These are phyloP conservation scores for Clitoria ternatea DNA, from an alignment of 306 rosid species.

Conservation along the genomic window DNA sequence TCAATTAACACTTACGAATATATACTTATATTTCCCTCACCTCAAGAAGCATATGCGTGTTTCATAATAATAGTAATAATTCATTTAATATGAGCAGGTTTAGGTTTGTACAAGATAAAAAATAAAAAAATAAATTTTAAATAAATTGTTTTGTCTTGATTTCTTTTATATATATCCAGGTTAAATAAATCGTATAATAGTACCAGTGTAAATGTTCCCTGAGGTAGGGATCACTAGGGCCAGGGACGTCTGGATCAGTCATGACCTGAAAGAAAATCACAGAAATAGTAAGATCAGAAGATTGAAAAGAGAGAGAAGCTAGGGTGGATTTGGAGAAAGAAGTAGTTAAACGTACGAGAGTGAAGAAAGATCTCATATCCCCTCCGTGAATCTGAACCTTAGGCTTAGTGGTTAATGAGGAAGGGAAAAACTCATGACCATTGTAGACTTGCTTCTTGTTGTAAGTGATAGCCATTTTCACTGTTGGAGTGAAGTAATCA, in stretches of 20 bases:
- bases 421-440: slow-evolving; percentile 77
- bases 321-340: background rate
- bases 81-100: too few species aligned
- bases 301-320: background rate
- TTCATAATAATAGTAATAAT: too few species aligned
- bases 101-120: too few species aligned
- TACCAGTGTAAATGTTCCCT: slow-evolving; percentile 94
- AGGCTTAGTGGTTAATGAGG: slow-evolving; percentile 55
- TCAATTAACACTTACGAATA: too few species aligned
- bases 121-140: too few species aligned
- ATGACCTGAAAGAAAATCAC: slow-evolving; percentile 45
- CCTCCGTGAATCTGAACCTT: slow-evolving; percentile 86
- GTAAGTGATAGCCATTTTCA: slow-evolving; percentile 52
- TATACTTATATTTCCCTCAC: too few species aligned
- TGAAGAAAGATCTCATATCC: slow-evolving; percentile 83
- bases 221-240: slow-evolving; percentile 94
- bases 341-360: slow-evolving; percentile 59
- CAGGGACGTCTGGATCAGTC: slow-evolving; percentile 97
- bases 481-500: slow-evolving; percentile 52
- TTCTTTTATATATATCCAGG: too few species aligned
- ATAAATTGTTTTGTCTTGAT: too few species aligned
- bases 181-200: too few species aligned
- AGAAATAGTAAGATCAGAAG: background rate
- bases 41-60: too few species aligned
- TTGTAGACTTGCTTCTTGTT: slow-evolving; percentile 63